Conservation (phyloP, 805 yeast genomes). For the Sugiyamaella chiloensis region DNA sequence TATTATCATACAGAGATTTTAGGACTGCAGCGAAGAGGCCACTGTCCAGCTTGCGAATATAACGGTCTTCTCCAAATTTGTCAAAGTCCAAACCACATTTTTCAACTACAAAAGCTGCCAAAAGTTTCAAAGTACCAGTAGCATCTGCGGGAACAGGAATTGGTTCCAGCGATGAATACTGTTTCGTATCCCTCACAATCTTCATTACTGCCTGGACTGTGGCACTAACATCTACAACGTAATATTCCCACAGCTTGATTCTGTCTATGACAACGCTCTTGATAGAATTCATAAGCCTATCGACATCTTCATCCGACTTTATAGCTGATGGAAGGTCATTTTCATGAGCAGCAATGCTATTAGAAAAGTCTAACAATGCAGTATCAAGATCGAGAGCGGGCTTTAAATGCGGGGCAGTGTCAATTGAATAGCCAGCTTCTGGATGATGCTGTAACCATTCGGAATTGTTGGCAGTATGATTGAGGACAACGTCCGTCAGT, state of each 20-base stretch:
- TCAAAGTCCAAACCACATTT: conserved; percentile 39
- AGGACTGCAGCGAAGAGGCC: conserved; percentile 53
- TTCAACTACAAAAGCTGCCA: conserved; percentile 45
- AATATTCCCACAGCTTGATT: conserved; percentile 82
- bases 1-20: conserved; percentile 22
- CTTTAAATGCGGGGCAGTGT: conserved; percentile 84
- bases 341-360: conserved; percentile 44
- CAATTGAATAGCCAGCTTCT: conserved; percentile 80
- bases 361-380: conserved; percentile 63
- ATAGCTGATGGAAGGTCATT: conserved; percentile 65
- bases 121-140: conserved; percentile 35
- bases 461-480: conserved; percentile 92
- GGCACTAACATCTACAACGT: conserved; percentile 58
- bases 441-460: conserved; percentile 83
- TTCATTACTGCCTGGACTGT: conserved; percentile 36
- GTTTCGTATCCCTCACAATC: conserved; percentile 13
- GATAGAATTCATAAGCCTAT: conserved; percentile 62
- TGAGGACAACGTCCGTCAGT: conserved; percentile 88
- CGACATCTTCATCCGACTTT: conserved; percentile 50
- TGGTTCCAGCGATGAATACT: conserved; percentile 38
- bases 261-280: conserved; percentile 62
- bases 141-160: conserved; percentile 34
- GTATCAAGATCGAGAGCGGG: conserved; percentile 84
- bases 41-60: conserved; percentile 52
- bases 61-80: conserved; percentile 50